Evolutionary conservation across 2,329 filamentous ascomycete species (phyloP), one percentile per base, ranked within the genome.

Genomic region (Cladosporium sp.): DNA sequence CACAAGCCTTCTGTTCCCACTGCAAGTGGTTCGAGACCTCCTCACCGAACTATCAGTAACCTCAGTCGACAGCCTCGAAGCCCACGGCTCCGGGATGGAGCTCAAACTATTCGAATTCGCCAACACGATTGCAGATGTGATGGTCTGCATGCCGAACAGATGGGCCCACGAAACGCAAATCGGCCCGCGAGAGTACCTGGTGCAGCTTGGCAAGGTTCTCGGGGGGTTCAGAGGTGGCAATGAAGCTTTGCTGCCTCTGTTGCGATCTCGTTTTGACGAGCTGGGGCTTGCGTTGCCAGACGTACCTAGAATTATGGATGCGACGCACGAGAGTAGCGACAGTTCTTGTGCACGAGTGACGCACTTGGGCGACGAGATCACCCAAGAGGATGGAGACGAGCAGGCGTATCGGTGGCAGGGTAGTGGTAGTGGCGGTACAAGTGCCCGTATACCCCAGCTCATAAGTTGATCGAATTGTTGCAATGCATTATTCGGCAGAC

Each of bases 21-120:
- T 54, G 1, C 37, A 38, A 30, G 43, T 38, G 13, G 19, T 15
- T 4, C 22, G 37, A 19, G 29, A 41, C 32, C 18, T 38, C 8
- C 18, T 48, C 12, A 20, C 37, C 2, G 37, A 47, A 12, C 40
- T 54, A 12, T 53, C 54, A 22, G 75, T 74, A 47, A 74, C 82
- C 52, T 34, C 45, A 17, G 45, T 48, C 27, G 45, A 48, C 37
- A 48, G 45, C 9, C 45, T 48, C 4, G 74, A 74, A 22, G 74
- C 79, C 4, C 78, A 83, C 56, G 79, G 80, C 7, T 77, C 71
- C 32, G 76, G 76, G 18, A 79, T 83, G 49, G 67, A 81, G 47
- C 75, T 80, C 54, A 83, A 83, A 60, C 68, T 83, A 3, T 80
- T 83, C 50, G 80, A 83, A 58, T 79, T 83, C 54, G 77, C 78